phyloP scores from a whole-genome alignment of 805 yeast species.

The Cyberlindnera samutprakarnensis region DNA sequence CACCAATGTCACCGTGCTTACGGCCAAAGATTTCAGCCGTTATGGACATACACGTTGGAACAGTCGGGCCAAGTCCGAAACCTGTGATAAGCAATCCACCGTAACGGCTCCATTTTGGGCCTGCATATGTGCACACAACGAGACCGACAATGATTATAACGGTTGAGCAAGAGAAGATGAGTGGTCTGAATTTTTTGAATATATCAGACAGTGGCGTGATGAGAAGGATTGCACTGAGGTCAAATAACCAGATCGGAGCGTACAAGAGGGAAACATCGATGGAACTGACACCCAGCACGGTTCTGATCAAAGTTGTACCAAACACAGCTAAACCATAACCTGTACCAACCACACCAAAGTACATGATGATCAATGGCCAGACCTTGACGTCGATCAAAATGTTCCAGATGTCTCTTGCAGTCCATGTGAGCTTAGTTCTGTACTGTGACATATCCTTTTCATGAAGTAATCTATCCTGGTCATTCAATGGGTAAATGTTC shows the following conservation, averaged over 20 bases:
- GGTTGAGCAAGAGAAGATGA: conserved; percentile 56
- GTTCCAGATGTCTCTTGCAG: conserved; percentile 44
- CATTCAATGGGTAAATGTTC: conserved; percentile 39
- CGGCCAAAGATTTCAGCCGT: conserved; percentile 66
- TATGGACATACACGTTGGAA: conserved; percentile 83
- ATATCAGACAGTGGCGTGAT: conserved; percentile 78
- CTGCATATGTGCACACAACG: conserved; percentile 69
- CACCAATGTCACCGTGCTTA: conserved; percentile 75
- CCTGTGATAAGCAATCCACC: conserved; percentile 80
- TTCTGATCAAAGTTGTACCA: conserved; percentile 68
- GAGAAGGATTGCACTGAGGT: conserved; percentile 62
- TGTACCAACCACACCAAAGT: conserved; percentile 89
- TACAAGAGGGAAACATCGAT: conserved; percentile 68
- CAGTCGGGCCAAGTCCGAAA: conserved; percentile 86
- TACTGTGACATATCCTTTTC: conserved; percentile 50
- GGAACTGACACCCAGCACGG: conserved; percentile 51
- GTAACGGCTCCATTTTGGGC: conserved; percentile 66
- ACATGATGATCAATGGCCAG: conserved; percentile 82
- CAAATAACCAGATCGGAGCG: conserved; percentile 90
- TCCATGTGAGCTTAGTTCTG: conserved; percentile 45
- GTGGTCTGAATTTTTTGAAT: conserved; percentile 49
- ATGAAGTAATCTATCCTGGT: conserved; percentile 48
- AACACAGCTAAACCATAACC: conserved; percentile 82
- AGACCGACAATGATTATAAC: conserved; percentile 67
- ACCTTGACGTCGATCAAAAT: conserved; percentile 57